phyloP scores from a whole-genome alignment of 345 rosid genomes.

The Heritiera littoralis region DNA sequence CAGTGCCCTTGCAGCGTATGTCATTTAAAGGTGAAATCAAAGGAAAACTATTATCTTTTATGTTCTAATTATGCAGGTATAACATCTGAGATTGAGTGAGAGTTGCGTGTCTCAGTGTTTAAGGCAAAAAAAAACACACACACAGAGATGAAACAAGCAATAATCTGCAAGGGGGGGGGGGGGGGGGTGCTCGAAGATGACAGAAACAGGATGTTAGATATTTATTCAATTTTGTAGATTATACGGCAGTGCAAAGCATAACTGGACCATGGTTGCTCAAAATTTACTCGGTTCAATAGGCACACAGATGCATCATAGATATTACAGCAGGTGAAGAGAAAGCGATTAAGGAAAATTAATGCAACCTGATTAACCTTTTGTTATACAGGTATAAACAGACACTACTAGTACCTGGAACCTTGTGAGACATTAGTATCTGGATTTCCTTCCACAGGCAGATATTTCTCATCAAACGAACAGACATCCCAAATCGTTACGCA shows the following conservation, averaged over 20 bases:
- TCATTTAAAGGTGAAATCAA: neutral
- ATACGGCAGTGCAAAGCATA: neutral
- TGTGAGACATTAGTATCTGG: slow-evolving; percentile 56
- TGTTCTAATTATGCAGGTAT: neutral
- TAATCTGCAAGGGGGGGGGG: too few species aligned
- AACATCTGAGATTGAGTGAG: neutral
- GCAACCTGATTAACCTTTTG: neutral
- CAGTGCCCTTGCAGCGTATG: neutral
- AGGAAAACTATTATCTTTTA: neutral
- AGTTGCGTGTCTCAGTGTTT: too few species aligned
- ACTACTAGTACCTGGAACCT: slow-evolving; percentile 53
- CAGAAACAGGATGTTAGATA: neutral
- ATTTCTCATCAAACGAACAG: slow-evolving; percentile 83
- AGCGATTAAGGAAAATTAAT: neutral
- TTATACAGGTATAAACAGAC: neutral
- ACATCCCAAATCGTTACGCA: slow-evolving; percentile 85
- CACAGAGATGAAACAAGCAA: neutral
- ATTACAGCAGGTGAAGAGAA: neutral
- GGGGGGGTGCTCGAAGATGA: neutral
- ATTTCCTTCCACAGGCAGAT: slow-evolving; percentile 92
- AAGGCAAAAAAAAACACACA: neutral
- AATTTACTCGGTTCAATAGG: neutral
- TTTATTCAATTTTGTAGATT: neutral
- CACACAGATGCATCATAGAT: neutral
- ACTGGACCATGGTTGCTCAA: neutral